phyloP scores from a whole-genome alignment of 78 protist species.

The Polysphondylium violaceum region DNA sequence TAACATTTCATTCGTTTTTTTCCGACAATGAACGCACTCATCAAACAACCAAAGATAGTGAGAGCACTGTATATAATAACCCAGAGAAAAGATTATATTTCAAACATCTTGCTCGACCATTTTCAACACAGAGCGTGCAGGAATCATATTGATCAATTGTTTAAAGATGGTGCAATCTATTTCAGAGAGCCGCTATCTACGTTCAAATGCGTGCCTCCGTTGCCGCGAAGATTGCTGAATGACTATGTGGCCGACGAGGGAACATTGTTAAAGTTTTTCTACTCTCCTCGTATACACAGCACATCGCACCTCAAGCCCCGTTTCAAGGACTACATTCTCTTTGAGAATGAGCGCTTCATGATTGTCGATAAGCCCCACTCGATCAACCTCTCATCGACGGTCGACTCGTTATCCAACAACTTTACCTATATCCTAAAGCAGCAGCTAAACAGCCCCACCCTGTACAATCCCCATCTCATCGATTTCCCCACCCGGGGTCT shows the following conservation, averaged over 20 bases:
- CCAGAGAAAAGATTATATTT: not conserved
- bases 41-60: too few relatives aligned
- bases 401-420: slow-evolving; percentile 2
- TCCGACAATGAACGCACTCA: too few relatives aligned
- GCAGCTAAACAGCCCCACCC: not conserved
- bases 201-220: not conserved
- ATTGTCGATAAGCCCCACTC: slow-evolving; percentile 72
- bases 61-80: not conserved
- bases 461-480: slow-evolving; percentile 54
- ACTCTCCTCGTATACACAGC: too few relatives aligned
- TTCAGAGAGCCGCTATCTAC: not conserved
- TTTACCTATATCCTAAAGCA: not conserved
- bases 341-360: slow-evolving; percentile 39
- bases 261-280: slow-evolving; percentile 5
- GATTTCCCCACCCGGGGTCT: slow-evolving; percentile 66
- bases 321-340: not conserved
- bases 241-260: not conserved
- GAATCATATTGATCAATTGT: not conserved
- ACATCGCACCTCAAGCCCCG: too few relatives aligned
- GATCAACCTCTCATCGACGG: not conserved
- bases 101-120: not conserved
- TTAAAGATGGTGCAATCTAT: not conserved
- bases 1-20: too few relatives aligned
- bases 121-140: not conserved
- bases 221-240: not conserved